These are phyloP conservation scores for Rhizoclosmatium hyalinum DNA, from an alignment of 371 early-diverging fungal genomes.

Conservation along the genomic window DNA sequence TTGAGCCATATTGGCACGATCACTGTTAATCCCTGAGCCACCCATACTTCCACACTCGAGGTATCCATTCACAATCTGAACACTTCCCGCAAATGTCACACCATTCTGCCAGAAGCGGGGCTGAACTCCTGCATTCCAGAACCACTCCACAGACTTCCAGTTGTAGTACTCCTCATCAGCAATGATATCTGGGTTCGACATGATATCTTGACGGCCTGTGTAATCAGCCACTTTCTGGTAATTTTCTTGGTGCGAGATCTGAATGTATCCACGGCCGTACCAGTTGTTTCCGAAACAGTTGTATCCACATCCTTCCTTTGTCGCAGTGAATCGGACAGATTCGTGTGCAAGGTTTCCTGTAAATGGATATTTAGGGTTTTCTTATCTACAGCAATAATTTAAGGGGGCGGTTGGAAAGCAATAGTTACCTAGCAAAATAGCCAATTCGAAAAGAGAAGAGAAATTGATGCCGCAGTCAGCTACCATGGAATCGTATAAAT, in stretches of 20 bases:
- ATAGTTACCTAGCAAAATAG: neutral
- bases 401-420: neutral
- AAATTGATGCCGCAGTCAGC: neutral
- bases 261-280: conserved; percentile 29
- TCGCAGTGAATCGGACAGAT: neutral
- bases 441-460: neutral
- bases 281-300: conserved; percentile 6
- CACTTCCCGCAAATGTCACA: neutral
- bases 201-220: neutral
- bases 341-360: conserved; percentile 12
- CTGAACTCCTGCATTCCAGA: conserved; percentile 18
- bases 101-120: neutral
- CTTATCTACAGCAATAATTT: neutral
- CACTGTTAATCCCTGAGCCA: neutral
- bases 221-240: conserved; percentile 13
- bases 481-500: neutral
- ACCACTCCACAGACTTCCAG: conserved; percentile 24
- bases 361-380: too few relatives aligned
- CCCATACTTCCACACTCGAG: conserved; percentile 6
- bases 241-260: conserved; percentile 16
- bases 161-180: neutral
- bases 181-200: conserved; percentile 19
- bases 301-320: conserved; percentile 4
- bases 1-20: conserved; percentile 1
- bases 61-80: conserved; percentile 5